A percentile compares a stretch with the other conserved stretches of the same genome.
These are phyloP conservation scores for Ascochyta rabiei DNA, from an alignment of 2,329 filamentous ascomycete species.

Conservation along the genomic window DNA sequence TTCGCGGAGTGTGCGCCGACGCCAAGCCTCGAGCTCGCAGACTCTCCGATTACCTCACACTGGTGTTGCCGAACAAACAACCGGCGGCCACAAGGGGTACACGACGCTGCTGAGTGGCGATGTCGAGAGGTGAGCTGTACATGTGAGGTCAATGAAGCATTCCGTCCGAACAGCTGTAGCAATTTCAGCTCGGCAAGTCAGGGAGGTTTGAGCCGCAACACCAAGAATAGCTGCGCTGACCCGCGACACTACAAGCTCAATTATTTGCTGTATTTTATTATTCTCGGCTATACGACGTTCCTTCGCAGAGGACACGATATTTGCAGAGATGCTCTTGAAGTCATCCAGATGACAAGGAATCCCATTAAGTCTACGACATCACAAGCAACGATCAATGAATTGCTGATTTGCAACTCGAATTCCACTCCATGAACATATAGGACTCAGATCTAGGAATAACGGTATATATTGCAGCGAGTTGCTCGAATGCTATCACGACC, in stretches of 20 bases:
- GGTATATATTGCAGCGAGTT: no score
- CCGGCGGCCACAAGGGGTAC: neutral
- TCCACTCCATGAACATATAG: no score
- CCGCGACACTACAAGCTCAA: no score
- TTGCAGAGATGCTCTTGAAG: no score
- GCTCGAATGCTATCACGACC: neutral
- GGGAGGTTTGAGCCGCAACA: neutral
- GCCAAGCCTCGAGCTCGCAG: constrained; percentile 9
- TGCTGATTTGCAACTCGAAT: no score
- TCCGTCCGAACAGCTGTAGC: neutral
- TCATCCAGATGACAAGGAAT: no score
- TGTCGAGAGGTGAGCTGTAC: neutral
- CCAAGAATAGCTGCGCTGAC: neutral
- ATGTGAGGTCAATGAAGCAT: neutral
- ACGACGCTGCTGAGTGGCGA: neutral
- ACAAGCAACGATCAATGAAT: no score
- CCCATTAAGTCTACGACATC: no score
- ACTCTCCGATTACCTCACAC: constrained; percentile 3
- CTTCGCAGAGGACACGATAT: no score
- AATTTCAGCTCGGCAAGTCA: neutral
- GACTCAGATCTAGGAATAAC: no score
- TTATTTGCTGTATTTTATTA: no score
- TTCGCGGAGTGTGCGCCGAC: constrained; percentile 10
- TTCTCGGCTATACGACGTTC: no score
- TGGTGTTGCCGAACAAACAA: neutral